Conservation (phyloP, 169 alveolate genomes). For the Besnoitia besnoiti region DNA sequence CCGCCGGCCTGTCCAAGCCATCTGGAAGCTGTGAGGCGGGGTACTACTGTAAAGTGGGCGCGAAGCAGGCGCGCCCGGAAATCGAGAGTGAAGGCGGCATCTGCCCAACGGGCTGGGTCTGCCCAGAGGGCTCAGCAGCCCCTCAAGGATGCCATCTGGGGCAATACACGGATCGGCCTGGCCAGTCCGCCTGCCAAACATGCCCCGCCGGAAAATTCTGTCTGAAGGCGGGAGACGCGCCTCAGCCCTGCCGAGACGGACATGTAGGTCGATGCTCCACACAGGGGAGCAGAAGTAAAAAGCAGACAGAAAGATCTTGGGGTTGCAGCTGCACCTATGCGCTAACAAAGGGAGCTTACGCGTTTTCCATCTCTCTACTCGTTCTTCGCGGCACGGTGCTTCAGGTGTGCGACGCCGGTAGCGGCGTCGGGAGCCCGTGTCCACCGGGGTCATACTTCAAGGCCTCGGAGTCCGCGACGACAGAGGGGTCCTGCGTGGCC, state of each 20-base stretch:
- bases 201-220: constrained; percentile 61
- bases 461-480: constrained; percentile 48
- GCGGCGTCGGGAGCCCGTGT: constrained; percentile 46
- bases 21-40: constrained; percentile 64
- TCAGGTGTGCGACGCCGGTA: constrained; percentile 65
- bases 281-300: neutral
- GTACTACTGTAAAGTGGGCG: constrained; percentile 50
- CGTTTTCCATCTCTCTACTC: neutral
- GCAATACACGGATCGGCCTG: neutral
- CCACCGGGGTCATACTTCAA: constrained; percentile 44
- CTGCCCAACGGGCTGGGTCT: neutral
- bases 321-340: neutral
- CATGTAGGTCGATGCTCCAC: neutral
- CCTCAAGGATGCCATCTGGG: neutral
- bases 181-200: constrained; percentile 46
- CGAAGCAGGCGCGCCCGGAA: neutral
- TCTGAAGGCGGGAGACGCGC: constrained; percentile 15
- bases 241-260: constrained; percentile 17
- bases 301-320: neutral
- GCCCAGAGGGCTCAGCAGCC: neutral
- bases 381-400: neutral
- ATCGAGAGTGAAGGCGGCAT: neutral
- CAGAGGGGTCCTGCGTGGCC: constrained; percentile 70
- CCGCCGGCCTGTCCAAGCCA: constrained; percentile 65
- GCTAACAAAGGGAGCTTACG: neutral